A percentile compares a stretch with the other conserved stretches of the same genome.
Conservation (phyloP, 2,329 filamentous ascomycete genomes). For the Emmonsia crescens region DNA sequence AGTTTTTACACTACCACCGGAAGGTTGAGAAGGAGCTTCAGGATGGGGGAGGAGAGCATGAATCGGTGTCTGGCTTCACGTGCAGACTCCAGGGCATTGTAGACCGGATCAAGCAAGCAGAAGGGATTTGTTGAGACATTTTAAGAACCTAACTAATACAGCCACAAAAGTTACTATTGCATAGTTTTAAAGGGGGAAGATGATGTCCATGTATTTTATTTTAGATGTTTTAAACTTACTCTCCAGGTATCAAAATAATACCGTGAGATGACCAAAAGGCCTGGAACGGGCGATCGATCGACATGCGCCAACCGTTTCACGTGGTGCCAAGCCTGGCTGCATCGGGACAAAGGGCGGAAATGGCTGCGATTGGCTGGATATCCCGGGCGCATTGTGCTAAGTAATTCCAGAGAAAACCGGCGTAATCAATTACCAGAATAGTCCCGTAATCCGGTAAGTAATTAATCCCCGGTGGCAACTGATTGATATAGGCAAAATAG, state of each 20-base stretch:
- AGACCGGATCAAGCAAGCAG: constrained; percentile 28
- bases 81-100: constrained; percentile 44
- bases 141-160: too few species aligned
- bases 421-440: background rate
- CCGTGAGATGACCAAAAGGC: background rate
- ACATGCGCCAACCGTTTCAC: background rate
- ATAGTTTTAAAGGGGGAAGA: background rate
- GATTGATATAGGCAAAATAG: too few species aligned
- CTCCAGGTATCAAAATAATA: too few species aligned
- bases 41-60: constrained; percentile 35
- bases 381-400: background rate
- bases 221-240: too few species aligned
- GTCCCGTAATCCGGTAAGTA: too few species aligned
- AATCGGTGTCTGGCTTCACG: constrained; percentile 43
- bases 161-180: background rate
- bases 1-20: constrained; percentile 51
- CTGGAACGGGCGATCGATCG: background rate
- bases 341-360: background rate
- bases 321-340: constrained; percentile 4
- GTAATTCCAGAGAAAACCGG: background rate
- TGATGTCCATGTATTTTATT: background rate
- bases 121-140: constrained; percentile 2
- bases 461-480: too few species aligned
- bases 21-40: constrained; percentile 43
- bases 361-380: background rate